Base-by-base conservation (phyloP, 345 rosid species). In the Excoecaria agallocha region DNA sequence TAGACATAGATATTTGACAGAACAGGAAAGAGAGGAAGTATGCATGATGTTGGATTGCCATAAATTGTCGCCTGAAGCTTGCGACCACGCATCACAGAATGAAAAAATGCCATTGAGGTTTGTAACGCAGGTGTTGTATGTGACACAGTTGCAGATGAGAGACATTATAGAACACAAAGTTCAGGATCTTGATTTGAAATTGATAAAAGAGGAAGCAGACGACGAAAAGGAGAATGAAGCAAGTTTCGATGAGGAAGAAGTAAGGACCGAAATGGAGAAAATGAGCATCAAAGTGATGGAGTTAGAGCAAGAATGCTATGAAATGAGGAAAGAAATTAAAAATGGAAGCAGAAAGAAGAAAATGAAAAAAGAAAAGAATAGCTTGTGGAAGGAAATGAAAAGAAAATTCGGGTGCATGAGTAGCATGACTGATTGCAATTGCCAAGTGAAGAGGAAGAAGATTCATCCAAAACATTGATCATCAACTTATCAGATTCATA, bases 361-460 rank as follows among this genome's bases (percentile, higher is more conserved):
- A 11, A 35, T 59, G 58, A 87, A 77, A 46, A 81, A 74, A 51
- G 83, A 73, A 66, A 93, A 87, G 74, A 50, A 43, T 64, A 87
- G 87, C 76, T 72, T 88, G 77, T 94, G 97, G 97, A 82, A 67
- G 70, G 86, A 85, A 65, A 85, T 94, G 87, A 94, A 94, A 86
- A 94, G 97, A 79, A 94, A 92, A 71, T 84, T 92, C 38, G 97
- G 98, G 35, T 92, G 98, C 89, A 55, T 74, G 69, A 83, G 66
- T 72, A 84, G 78, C 60, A 65, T 80, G 41, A 78, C 81, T 76
- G 89, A 90, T 46, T 82, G 77, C 50, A 77, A 84, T 66, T 89
- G 82, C 75, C 97, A 85, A 9, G 81, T 76, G 70, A 87, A 78
- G 75, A 90, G 64, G 76, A 73, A 84, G 86, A 87, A 86, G 86